Evolutionary conservation across 768 basidiomycete genomes (phyloP).

Genomic region (Leccinum incarnatum): DNA sequence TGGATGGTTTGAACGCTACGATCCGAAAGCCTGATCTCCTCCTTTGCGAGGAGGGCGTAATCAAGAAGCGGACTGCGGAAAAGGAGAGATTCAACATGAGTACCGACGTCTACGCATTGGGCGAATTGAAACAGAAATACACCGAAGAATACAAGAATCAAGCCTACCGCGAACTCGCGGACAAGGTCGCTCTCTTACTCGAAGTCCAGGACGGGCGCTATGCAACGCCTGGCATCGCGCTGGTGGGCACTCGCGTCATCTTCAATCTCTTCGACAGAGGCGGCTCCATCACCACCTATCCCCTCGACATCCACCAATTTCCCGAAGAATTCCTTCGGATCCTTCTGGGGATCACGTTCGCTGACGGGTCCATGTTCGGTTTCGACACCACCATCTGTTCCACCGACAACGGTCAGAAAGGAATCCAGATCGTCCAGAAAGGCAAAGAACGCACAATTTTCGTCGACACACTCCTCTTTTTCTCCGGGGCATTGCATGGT

Average conservation of each 20-base stretch:
- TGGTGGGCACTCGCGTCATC: neutral
- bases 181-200: neutral
- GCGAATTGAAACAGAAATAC: neutral
- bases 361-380: neutral
- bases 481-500: neutral
- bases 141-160: neutral
- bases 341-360: neutral
- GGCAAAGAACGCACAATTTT: neutral
- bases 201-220: neutral
- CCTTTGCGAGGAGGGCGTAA: neutral
- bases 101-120: neutral
- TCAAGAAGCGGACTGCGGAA: neutral
- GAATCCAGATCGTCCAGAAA: neutral
- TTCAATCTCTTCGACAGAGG: neutral
- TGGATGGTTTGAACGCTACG: neutral
- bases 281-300: neutral
- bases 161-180: neutral
- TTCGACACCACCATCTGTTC: neutral
- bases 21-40: neutral
- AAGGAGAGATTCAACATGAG: neutral
- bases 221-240: neutral
- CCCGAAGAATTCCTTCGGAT: neutral
- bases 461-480: neutral
- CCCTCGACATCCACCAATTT: neutral
- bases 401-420: neutral